Evolutionary conservation across 257 asterid species (phyloP), one percentile per base, ranked within the genome.

Genomic region (Solanum peruvianum): DNA sequence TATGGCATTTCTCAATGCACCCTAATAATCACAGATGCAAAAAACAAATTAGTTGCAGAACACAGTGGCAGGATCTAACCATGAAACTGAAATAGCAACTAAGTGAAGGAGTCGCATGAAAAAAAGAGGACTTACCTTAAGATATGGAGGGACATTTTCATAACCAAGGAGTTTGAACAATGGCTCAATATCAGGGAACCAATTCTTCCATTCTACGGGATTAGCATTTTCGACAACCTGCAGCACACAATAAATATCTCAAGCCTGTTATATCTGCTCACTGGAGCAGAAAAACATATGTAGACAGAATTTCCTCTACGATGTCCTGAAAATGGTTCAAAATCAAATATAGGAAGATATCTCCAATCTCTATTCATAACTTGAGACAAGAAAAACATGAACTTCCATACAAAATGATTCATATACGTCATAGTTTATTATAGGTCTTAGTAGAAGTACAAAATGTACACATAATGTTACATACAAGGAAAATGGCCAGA

Each of bases 141-240:
- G 98, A 93, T 95, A 97, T 81, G 99, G 98, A 88, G 99, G 99
- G 90, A 97, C 98, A 84, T 96, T 97, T 92, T 97, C 99, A 87
- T 93, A 97, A 88, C 99, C 90, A 83, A 96, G 99, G 87, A 97
- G 98, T 91, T 97, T 97, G 94, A 97, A 97, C 90, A 97, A 90
- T 85, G 99, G 99, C 91, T 97, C 98, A 60, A 95, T 97, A 88
- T 97, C 98, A 44, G 97, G 92, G 91, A 97, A 96, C 99, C 99
- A 97, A 89, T 93, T 95, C 94, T 93, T 97, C 90, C 96, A 89
- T 87, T 96, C 98, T 84, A 86, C 31, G 72, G 98, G 95, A 89
- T 91, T 93, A 81, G 98, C 99, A 92, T 93, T 93, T 88, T 93
- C 97, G 88, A 96, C 94, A 76, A 96, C 98, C 99, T 97, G 87